Evolutionary conservation across 768 basidiomycete genomes (phyloP).

Genomic region (Rhizopogon vinicolor): DNA sequence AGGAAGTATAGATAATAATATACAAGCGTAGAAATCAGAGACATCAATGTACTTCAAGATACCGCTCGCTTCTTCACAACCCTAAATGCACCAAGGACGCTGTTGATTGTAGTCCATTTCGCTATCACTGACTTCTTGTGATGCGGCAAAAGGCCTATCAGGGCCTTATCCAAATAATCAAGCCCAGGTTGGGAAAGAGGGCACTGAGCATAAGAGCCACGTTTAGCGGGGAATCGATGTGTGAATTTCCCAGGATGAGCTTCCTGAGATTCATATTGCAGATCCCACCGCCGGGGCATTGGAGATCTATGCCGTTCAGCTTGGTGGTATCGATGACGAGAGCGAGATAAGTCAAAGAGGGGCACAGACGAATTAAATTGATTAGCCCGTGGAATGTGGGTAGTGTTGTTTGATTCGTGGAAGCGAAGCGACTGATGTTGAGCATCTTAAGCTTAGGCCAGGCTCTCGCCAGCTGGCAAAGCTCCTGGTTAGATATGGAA

Average conservation of each 20-base stretch:
- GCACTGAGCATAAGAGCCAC: constrained; percentile 2
- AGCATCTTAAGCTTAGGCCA: constrained; percentile 21
- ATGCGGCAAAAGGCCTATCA: constrained; percentile 4
- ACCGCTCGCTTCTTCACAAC: background rate
- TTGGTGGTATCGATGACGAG: constrained; percentile 19
- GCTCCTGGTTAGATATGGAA: background rate
- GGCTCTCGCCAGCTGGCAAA: constrained; percentile 9
- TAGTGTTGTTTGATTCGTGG: constrained; percentile 8
- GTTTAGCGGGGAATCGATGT: constrained; percentile 2
- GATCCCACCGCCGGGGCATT: background rate
- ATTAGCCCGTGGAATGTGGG: constrained; percentile 16
- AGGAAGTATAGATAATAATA: too few relatives aligned
- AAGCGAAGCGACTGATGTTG: constrained; percentile 12
- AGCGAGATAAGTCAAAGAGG: constrained; percentile 10
- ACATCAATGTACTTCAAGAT: too few relatives aligned
- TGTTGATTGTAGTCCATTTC: background rate
- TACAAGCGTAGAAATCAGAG: too few relatives aligned
- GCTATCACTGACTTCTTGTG: background rate
- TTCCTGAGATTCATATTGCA: background rate
- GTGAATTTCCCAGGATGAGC: constrained; percentile 20
- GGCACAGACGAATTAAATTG: constrained; percentile 9
- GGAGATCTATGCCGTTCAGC: background rate
- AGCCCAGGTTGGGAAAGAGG: constrained; percentile 8
- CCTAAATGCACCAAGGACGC: background rate
- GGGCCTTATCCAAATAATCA: constrained; percentile 13